Conservation (phyloP, 2,329 filamentous ascomycete genomes). For the Fusarium ambrosium region DNA sequence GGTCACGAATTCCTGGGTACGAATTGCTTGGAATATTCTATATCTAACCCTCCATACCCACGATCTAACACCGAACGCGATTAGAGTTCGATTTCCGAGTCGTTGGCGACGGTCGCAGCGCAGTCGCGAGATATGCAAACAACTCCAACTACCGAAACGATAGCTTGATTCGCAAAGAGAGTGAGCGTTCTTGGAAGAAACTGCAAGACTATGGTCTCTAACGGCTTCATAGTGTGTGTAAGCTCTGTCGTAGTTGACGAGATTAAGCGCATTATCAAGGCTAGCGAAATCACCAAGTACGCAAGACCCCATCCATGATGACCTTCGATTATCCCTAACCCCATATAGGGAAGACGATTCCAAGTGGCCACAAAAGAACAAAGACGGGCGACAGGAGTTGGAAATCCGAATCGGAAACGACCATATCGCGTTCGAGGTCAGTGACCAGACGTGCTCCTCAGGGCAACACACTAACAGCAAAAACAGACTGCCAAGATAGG, state of each 20-base stretch:
- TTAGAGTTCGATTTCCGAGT: conserved; percentile 96
- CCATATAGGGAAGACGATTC: conserved; percentile 88
- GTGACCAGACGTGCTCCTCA: conserved; percentile 36
- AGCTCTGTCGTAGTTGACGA: conserved; percentile 91
- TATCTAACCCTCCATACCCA: not conserved
- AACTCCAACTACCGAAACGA: conserved; percentile 99
- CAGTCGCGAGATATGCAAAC: conserved; percentile 96
- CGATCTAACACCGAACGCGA: conserved; percentile 18
- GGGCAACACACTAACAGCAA: conserved; percentile 26
- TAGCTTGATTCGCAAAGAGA: conserved; percentile 98
- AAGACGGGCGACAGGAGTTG: conserved; percentile 95
- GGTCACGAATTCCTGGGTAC: conserved; percentile 97
- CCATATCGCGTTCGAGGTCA: conserved; percentile 96
- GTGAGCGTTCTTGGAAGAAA: conserved; percentile 66
- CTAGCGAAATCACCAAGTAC: conserved; percentile 97
- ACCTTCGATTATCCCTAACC: conserved; percentile 30
- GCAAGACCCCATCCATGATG: conserved; percentile 34
- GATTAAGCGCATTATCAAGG: conserved; percentile 96
- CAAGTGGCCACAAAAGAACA: conserved; percentile 99
- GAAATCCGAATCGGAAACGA: conserved; percentile 95
- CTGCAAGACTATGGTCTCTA: conserved; percentile 1
- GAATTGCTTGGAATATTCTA: conserved; percentile 4
- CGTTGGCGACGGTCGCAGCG: conserved; percentile 91
- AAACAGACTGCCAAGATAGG: conserved; percentile 95
- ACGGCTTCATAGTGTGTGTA: conserved; percentile 83